Base-by-base conservation (phyloP, 2,329 filamentous ascomycete genomes). In the Aspergillus sp. region DNA sequence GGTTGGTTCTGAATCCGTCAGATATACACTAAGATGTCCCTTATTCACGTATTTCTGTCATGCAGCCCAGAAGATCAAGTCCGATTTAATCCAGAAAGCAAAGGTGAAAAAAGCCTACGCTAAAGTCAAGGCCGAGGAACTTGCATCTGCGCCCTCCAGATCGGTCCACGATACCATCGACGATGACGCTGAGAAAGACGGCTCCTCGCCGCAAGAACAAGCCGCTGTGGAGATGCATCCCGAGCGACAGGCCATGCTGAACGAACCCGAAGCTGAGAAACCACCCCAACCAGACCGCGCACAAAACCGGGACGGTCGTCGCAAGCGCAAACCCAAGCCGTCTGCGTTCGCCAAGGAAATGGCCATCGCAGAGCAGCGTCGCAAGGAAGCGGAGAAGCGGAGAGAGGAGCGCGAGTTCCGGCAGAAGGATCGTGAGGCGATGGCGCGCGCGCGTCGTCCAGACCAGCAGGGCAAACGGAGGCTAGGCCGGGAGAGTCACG, bases 61-160 rank as follows among this genome's bases (percentile, higher is more conserved):
- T 32, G 38, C 64, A 93, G 89, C 89, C 53, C 85, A 89, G 71
- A 93, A 93, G 73, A 94, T 96, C 67, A 97, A 97, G 74, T 82
- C 88, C 59, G 84, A 89, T 60, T 78, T 96, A 51, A 97, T 97
- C 64, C 85, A 91, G 71, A 95, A 94, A 71, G 91, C 92, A 55
- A 96, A 97, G 73, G 81, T 96, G 57, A 94, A 93, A 75, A 96
- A 96, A 73, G 84, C 88, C 40, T 97, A 96, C 69, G 88, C 88
- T 58, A 97, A 96, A 73, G 78, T 96, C 58, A 93, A 92, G 72
- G 85, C 85, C 38, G 75, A 77, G 44, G 79, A 84, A 67, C 70
- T 76, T 36, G 70, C 69, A 36, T 62, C 67, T 34, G 62, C 61
- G 23, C 56, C 63, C 9, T 54, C 58, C 42, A 69, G 65, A 64